Conservation (phyloP, 768 basidiomycete species). For the Rhizopogon vinicolor region DNA sequence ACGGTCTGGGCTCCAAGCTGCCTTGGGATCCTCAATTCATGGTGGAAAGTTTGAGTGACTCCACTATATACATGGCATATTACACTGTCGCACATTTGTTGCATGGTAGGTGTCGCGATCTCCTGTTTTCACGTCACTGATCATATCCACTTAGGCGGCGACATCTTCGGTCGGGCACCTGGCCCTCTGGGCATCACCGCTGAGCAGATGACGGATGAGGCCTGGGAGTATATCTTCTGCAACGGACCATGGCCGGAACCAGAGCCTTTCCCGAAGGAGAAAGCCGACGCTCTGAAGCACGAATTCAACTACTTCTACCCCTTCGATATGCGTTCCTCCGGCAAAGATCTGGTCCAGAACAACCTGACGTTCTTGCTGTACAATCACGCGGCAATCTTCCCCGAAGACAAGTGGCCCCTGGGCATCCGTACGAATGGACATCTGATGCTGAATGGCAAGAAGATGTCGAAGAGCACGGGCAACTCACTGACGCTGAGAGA, state of each 20-base stretch:
- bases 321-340: slow-evolving; percentile 96
- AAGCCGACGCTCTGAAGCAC: slow-evolving; percentile 80
- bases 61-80: slow-evolving; percentile 98
- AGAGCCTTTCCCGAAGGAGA: slow-evolving; percentile 65
- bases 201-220: slow-evolving; percentile 94
- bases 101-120: slow-evolving; percentile 56
- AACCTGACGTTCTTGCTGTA: slow-evolving; percentile 93
- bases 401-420: slow-evolving; percentile 80
- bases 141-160: slow-evolving; percentile 41
- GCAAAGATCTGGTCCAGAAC: slow-evolving; percentile 95
- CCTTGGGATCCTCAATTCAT: slow-evolving; percentile 98
- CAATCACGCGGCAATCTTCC: slow-evolving; percentile 92
- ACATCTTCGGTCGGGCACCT: slow-evolving; percentile 71
- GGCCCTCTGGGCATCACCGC: slow-evolving; percentile 84
- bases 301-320: slow-evolving; percentile 98
- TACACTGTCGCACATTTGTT: slow-evolving; percentile 92
- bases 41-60: slow-evolving; percentile 95
- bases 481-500: slow-evolving; percentile 91
- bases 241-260: slow-evolving; percentile 69
- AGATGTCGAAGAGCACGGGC: slow-evolving; percentile 97
- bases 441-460: slow-evolving; percentile 94
- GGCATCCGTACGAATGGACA: slow-evolving; percentile 96
- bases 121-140: neutral
- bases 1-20: slow-evolving; percentile 90
- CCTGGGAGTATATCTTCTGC: slow-evolving; percentile 93